Evolutionary conservation across 148 eudicot species (phyloP), one percentile per base, ranked within the genome.

Genomic region (Rhododendron vialii): DNA sequence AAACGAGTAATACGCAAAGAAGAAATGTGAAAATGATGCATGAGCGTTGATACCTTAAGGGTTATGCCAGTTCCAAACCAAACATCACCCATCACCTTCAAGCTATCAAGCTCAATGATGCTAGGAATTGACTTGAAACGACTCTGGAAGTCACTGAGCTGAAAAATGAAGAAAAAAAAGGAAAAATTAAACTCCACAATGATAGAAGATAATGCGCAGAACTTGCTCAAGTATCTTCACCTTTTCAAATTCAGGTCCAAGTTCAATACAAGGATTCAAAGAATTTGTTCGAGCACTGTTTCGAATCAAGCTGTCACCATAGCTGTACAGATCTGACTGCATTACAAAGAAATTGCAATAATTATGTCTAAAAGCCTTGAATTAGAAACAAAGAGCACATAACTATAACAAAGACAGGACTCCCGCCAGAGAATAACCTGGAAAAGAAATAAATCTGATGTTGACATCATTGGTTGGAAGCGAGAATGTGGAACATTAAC

Each of bases 31-130:
- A 47, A 57, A 83, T 26, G n/a, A 69, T 33, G 35, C 81, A 57
- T 2, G 18, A 20, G 33, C 73, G 2, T 55, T 83, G 83, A 12
- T 91, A 92, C 94, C 94, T n/a, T 92, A 26, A 92, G 92, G 81
- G 86, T 88, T 78, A 92, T 76, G 76, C 84, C 91, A 50, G 85
- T 41, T 50, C 94, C 94, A 82, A 92, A 92, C 92, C 92, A 92
- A 91, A 91, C 94, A 88, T 92, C 94, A 76, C 92, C 94, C 30
- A 88, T 87, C 80, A 92, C 92, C 89, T 85, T 85, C 89, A 92
- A 88, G 89, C 90, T 88, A 33, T 89, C 88, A 67, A 92, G 94
- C 73, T 85, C 92, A 48, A 92, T 81, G 82, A 92, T 81, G 86
- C 91, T 91, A 47, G 94, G 92, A 86, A 88, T 88, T 36, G 92